phyloP scores from a whole-genome alignment of 179 eudicot genomes.

The Monotropa hypopitys region DNA sequence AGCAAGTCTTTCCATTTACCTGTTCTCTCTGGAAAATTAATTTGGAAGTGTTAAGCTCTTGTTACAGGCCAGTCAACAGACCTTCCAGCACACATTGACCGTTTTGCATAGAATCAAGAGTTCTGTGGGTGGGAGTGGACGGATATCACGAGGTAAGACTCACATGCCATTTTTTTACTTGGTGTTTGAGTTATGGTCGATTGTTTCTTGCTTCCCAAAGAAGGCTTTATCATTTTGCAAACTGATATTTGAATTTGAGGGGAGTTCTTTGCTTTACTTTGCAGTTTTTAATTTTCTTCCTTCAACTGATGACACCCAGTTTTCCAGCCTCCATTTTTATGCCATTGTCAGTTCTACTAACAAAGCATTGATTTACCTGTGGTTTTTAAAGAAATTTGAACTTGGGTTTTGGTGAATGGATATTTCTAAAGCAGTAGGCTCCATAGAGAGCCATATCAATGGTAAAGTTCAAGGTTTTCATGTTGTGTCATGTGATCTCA shows the following conservation, averaged over 20 bases:
- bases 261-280: neutral
- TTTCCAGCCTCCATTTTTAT: neutral
- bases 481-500: neutral
- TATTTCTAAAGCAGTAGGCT: neutral
- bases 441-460: neutral
- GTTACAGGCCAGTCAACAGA: conserved; percentile 44
- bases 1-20: neutral
- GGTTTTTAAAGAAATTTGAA: neutral
- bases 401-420: neutral
- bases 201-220: neutral
- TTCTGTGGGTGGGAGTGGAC: conserved; percentile 25
- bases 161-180: neutral
- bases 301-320: neutral
- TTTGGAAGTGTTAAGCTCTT: neutral
- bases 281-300: neutral
- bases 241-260: neutral
- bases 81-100: conserved; percentile 66
- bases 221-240: neutral
- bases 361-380: neutral
- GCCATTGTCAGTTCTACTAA: neutral
- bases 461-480: neutral
- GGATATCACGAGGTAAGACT: conserved; percentile 37
- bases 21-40: neutral
- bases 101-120: conserved; percentile 64
- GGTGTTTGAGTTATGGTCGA: conserved; percentile 1